These are phyloP conservation scores for Phellopilus nigrolimitatus DNA, from an alignment of 1,284 basidiomycete genomes.

Conservation along the genomic window DNA sequence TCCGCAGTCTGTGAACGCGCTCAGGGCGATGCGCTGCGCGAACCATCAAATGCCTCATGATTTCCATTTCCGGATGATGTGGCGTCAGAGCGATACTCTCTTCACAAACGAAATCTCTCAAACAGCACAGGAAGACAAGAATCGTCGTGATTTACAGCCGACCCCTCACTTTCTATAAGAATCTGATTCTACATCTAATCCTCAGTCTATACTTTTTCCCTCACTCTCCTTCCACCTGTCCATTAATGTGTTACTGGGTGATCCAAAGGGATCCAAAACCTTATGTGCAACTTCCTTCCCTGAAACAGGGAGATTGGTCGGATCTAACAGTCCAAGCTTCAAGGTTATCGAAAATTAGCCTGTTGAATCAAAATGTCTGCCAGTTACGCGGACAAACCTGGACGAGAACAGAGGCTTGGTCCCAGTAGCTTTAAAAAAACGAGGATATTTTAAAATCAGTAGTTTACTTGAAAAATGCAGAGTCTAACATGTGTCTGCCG, in stretches of 20 bases:
- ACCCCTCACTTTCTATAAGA: too few species aligned
- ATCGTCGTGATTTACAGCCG: too few species aligned
- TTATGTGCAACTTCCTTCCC: conserved; percentile 38
- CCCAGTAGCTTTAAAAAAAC: conserved; percentile 37
- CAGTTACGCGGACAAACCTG: conserved; percentile 28
- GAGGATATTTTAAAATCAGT: neutral
- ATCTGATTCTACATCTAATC: neutral
- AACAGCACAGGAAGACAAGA: too few species aligned
- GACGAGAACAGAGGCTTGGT: conserved; percentile 43
- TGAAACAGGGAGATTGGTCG: conserved; percentile 33
- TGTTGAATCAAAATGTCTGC: neutral
- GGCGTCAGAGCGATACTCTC: too few species aligned
- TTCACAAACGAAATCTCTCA: too few species aligned
- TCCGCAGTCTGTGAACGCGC: too few species aligned
- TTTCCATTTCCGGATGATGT: too few species aligned
- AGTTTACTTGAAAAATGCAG: neutral
- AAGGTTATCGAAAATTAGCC: neutral
- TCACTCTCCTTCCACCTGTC: conserved; percentile 38
- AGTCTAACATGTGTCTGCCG: conserved; percentile 13
- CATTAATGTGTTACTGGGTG: conserved; percentile 38
- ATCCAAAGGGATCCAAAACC: conserved; percentile 39
- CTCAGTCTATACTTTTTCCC: conserved; percentile 31
- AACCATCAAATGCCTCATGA: too few species aligned
- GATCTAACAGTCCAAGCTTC: conserved; percentile 37
- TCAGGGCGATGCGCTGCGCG: too few species aligned